Base-by-base conservation (phyloP, 345 rosid genomes). In the Lagerstroemia speciosa region DNA sequence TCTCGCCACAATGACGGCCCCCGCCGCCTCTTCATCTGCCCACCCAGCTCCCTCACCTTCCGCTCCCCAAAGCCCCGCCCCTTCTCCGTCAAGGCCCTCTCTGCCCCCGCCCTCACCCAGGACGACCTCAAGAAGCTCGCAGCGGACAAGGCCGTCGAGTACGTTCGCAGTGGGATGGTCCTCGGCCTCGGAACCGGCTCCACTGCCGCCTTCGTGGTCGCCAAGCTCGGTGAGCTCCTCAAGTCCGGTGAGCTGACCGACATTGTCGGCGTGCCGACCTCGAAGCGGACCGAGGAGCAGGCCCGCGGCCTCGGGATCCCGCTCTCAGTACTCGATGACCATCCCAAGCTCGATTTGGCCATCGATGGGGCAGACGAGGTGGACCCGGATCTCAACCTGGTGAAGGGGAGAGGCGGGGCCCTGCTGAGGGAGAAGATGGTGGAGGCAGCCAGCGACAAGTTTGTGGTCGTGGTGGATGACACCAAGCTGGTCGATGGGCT, bases 291-390 rank as follows among this genome's bases (percentile, higher is more conserved):
- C 2, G 93, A 94, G 62, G 99, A 94, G 62, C 99, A 92, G 52
- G 99, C 99, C 1, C 82, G 73, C 11, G 84, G 96, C 0, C 76
- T 92, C 3, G 87, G 86, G 50, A 94, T 94, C 34, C 99, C 98
- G 0, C 87, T 94, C 29, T 83, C 97, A 1, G 73, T 78, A 20
- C 84, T 95, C 16, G 88, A 92, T n/a, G 77, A 80, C 19, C 91
- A 92, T 64, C 98, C 96, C 3, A 67, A 76, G 16, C 80, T 95
- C 33, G 99, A 95, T 76, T 83, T 95, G 22, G 98, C 99, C n/a
- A 92, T 95, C 34, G 99, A 95, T 71, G 99, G 99, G 24, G 99
- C 97, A 12, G 99, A 95, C 69, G 98, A 95, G 78, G 98, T 95
- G 9, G 99, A 95, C 79, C 97, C 98, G 0, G 81, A 85, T n/a